phyloP scores from a whole-genome alignment of 2,329 filamentous ascomycete species.

The Orbilia ellipsospora region DNA sequence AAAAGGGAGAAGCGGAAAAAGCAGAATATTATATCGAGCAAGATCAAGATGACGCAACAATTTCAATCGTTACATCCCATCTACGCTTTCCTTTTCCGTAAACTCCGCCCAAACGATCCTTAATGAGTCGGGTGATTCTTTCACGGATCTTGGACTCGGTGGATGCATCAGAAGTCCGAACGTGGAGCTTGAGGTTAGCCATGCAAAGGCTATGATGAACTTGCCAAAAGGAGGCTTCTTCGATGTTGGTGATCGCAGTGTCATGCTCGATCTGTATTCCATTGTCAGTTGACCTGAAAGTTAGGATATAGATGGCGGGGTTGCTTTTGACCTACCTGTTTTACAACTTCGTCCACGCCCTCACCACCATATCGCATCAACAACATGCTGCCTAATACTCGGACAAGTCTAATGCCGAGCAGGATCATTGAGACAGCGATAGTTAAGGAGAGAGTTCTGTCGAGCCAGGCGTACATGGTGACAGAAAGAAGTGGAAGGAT shows the following conservation, averaged over 20 bases:
- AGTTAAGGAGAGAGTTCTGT: conserved; percentile 80
- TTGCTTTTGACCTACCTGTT: conserved; percentile 46
- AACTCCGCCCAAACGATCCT: conserved; percentile 85
- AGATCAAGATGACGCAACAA: conserved; percentile 64
- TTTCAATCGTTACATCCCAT: conserved; percentile 94
- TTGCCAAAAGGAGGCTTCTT: conserved; percentile 97
- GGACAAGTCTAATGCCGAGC: conserved; percentile 83
- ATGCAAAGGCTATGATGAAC: conserved; percentile 97
- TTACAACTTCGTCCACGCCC: conserved; percentile 57
- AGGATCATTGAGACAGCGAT: conserved; percentile 90
- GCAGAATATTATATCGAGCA: conserved; percentile 4
- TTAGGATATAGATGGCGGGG: not conserved
- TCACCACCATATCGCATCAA: conserved; percentile 83
- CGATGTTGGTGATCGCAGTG: conserved; percentile 77
- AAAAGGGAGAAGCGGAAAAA: not conserved
- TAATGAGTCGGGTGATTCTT: conserved; percentile 80
- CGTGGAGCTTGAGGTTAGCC: conserved; percentile 86
- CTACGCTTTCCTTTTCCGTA: conserved; percentile 82
- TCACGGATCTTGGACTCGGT: conserved; percentile 78
- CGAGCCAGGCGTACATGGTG: conserved; percentile 83
- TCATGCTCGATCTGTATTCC: conserved; percentile 77
- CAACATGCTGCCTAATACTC: conserved; percentile 90
- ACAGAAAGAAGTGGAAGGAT: conserved; percentile 84
- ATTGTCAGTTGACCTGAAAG: not conserved
- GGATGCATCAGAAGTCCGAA: conserved; percentile 76